Evolutionary conservation across 2,329 filamentous ascomycete genomes (phyloP).

Genomic region (Botrytis porri): DNA sequence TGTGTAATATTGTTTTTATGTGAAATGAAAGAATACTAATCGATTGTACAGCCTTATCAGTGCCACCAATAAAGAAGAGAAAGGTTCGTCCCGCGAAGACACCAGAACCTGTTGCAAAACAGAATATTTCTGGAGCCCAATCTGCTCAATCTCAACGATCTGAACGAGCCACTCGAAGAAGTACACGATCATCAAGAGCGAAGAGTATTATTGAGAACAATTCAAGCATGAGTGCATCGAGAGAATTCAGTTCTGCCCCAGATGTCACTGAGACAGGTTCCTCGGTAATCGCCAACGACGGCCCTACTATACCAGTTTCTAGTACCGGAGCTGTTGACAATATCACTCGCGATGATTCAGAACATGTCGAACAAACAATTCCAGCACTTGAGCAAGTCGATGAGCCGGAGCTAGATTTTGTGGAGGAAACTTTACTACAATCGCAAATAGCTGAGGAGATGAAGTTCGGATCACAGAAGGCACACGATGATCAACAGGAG

Average conservation of each 20-base stretch:
- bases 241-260: neutral
- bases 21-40: neutral
- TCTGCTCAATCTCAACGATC: neutral
- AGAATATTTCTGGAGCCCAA: neutral
- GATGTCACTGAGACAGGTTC: neutral
- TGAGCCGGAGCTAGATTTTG: conserved; percentile 1
- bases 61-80: conserved; percentile 23
- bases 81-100: conserved; percentile 20
- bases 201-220: conserved; percentile 19
- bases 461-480: neutral
- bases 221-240: neutral
- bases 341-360: neutral
- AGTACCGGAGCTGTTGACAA: conserved; percentile 18
- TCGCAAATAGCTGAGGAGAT: conserved; percentile 18
- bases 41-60: neutral
- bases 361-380: neutral
- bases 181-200: conserved; percentile 9
- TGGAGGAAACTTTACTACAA: conserved; percentile 17
- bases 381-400: neutral
- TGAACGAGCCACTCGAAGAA: conserved; percentile 2
- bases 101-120: neutral
- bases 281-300: neutral
- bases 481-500: neutral
- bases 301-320: neutral
- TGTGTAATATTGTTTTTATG: neutral